Evolutionary conservation across 768 basidiomycete genomes (phyloP), one percentile per base, ranked within the genome.

Genomic region (Suillus subalutaceus): DNA sequence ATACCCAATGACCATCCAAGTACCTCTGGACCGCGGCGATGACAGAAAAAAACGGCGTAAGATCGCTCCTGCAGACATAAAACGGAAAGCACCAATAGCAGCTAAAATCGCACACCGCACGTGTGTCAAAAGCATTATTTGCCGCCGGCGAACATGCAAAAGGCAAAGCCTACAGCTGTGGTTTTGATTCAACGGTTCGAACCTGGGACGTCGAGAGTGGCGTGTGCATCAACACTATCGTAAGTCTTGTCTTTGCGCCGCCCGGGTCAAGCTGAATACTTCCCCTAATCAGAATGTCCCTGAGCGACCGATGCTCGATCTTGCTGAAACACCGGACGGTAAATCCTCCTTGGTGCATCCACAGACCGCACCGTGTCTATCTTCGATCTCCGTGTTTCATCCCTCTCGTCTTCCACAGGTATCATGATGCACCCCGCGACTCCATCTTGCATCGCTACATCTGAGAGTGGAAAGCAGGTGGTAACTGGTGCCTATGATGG

Each of bases 141-240:
- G 76, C 78, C 8, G 73, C 74, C 6, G 82, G 77, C 59, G 38
- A 40, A 26, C 35, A 7, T 26, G 74, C 71, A 23, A 73, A 68
- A 48, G 62, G 72, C 57, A 67, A 77, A 65, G 95, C 89, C 35
- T 87, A 88, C 68, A 94, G 92, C 70, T 90, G 90, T 72, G 93
- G 93, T 0, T 93, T 94, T 73, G 96, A 97, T 77, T 97, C 95
- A 37, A 94, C 94, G 0, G 88, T 98, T 8, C 83, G 95, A 26
- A 80, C 84, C 2, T 99, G 97, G 97, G 94, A 97, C 72, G 81
- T 90, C 4, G 91, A 93, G 70, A 84, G 81, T 46, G 94, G 91
- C 2, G 78, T 93, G 9, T 94, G 91, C 67, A 81, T 83, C 0
- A 74, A 84, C 56, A 93, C 91, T 0, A 87, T 92, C 48, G 92